A percentile compares a stretch with the other conserved stretches of the same genome.
phyloP scores from a whole-genome alignment of 768 basidiomycete genomes.

The Termitomyces sp. region DNA sequence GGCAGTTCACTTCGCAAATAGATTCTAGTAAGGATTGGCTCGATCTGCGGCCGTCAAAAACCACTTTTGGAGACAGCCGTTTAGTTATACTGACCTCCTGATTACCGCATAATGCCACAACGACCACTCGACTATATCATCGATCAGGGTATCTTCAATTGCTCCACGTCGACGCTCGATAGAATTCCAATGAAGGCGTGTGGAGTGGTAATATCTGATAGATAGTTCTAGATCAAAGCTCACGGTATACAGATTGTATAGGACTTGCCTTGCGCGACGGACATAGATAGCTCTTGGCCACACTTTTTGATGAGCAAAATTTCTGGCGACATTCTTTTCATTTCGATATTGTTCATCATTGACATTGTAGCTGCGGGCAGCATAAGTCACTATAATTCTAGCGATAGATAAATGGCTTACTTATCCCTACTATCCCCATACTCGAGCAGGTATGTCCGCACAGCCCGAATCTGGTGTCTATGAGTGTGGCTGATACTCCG shows the following conservation, averaged over 20 bases:
- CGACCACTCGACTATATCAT: slow-evolving; percentile 72
- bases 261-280: slow-evolving; percentile 54
- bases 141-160: slow-evolving; percentile 61
- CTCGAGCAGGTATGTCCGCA: slow-evolving; percentile 69
- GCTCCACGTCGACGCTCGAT: slow-evolving; percentile 61
- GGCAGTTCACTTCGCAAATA: slow-evolving; percentile 42
- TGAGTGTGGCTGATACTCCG: neutral
- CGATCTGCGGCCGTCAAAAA: slow-evolving; percentile 29
- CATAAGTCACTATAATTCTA: neutral
- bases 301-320: slow-evolving; percentile 65
- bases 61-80: neutral
- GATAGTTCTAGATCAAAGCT: slow-evolving; percentile 1
- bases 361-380: slow-evolving; percentile 43
- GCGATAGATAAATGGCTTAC: slow-evolving; percentile 15
- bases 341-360: slow-evolving; percentile 54
- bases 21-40: slow-evolving; percentile 49
- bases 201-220: slow-evolving; percentile 59
- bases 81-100: slow-evolving; percentile 34
- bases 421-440: slow-evolving; percentile 71
- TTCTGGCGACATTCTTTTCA: slow-evolving; percentile 66
- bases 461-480: slow-evolving; percentile 51
- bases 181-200: slow-evolving; percentile 68
- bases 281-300: slow-evolving; percentile 76
- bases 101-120: slow-evolving; percentile 71
- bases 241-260: neutral